Percentiles rank a stretch among this genome's conserved stretches.
These are phyloP conservation scores for Solanum corneliomulleri DNA, from an alignment of 257 asterid genomes.

Conservation along the genomic window DNA sequence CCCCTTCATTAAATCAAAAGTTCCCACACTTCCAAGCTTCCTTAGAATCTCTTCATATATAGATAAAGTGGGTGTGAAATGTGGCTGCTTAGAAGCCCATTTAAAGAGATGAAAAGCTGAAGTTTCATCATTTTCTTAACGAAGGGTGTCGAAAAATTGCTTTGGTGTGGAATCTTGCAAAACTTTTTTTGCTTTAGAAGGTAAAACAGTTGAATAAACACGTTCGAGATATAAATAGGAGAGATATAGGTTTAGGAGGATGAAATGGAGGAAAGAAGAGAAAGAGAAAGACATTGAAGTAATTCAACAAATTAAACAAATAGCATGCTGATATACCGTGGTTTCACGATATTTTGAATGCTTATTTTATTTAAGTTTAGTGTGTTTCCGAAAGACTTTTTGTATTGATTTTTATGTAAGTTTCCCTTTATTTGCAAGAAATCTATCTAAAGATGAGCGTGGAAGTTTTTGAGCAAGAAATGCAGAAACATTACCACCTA, in stretches of 20 bases:
- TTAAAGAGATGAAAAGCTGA: too few relatives aligned
- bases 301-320: slow-evolving; percentile 33
- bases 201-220: slow-evolving; percentile 20
- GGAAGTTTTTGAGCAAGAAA: too few relatives aligned
- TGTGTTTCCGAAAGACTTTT: too few relatives aligned
- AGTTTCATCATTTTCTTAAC: too few relatives aligned
- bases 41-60: slow-evolving; percentile 53
- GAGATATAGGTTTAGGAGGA: slow-evolving; percentile 7
- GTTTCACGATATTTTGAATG: too few relatives aligned
- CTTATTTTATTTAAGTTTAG: too few relatives aligned
- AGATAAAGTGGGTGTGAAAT: slow-evolving; percentile 43
- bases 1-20: slow-evolving; percentile 37
- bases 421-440: too few relatives aligned
- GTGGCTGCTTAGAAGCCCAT: slow-evolving; percentile 27
- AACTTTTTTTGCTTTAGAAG: slow-evolving; percentile 8
- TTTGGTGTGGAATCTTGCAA: slow-evolving; percentile 47
- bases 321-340: not conserved
- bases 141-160: slow-evolving; percentile 21
- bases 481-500: too few relatives aligned
- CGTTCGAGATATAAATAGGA: slow-evolving; percentile 1
- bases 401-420: too few relatives aligned
- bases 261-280: slow-evolving; percentile 27
- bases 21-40: slow-evolving; percentile 59
- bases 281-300: slow-evolving; percentile 57
- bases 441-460: too few relatives aligned